Evolutionary conservation across 495 filamentous ascomycete species (phyloP).

Genomic region (Penicillium crystallinum): DNA sequence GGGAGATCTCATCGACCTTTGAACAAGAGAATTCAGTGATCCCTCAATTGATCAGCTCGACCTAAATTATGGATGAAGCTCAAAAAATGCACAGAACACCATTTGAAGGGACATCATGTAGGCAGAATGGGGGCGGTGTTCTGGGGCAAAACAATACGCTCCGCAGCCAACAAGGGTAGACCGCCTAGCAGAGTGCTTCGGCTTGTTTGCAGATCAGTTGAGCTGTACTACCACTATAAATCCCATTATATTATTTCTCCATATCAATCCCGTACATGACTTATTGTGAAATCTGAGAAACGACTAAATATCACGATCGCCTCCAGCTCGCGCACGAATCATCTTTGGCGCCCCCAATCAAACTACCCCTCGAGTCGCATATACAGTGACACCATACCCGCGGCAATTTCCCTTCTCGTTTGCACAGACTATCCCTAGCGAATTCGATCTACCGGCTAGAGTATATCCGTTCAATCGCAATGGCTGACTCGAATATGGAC

Average conservation of each 20-base stretch:
- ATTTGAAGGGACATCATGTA: background rate
- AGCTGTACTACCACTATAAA: background rate
- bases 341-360: slow-evolving; percentile 12
- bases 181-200: slow-evolving; percentile 2
- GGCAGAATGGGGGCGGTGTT: slow-evolving; percentile 11
- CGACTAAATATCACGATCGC: background rate
- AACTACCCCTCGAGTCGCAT: slow-evolving; percentile 23
- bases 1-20: too few species aligned
- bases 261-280: background rate
- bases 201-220: background rate
- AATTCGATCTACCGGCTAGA: background rate
- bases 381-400: slow-evolving; percentile 1
- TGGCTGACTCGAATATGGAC: slow-evolving; percentile 31
- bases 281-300: background rate
- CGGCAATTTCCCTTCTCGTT: background rate
- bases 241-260: background rate
- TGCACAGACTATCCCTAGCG: background rate
- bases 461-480: background rate
- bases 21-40: too few species aligned
- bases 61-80: too few species aligned
- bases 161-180: background rate
- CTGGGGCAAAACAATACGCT: slow-evolving; percentile 2
- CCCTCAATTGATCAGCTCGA: too few species aligned
- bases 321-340: slow-evolving; percentile 19
- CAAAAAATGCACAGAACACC: too few species aligned